These are phyloP conservation scores for Pseudisothecium myosuroides DNA, from an alignment of 225 moss, liverwort and hornwort genomes.

Conservation along the genomic window DNA sequence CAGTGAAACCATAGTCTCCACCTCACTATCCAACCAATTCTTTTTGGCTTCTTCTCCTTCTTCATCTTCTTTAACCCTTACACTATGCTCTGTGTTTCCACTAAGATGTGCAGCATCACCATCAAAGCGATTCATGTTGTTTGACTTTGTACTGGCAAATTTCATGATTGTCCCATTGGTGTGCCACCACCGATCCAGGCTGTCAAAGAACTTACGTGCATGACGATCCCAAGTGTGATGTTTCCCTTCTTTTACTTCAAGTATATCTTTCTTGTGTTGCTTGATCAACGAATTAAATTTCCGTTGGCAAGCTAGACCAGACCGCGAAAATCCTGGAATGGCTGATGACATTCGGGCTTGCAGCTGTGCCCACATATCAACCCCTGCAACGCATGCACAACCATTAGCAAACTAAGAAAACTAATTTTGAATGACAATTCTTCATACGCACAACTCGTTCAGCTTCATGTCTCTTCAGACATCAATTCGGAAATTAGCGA, in stretches of 20 bases:
- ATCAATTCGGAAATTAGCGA: neutral
- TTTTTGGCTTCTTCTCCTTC: conserved; percentile 41
- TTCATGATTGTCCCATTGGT: conserved; percentile 38
- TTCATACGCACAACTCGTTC: neutral
- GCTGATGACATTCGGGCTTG: conserved; percentile 24
- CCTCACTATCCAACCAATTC: conserved; percentile 40
- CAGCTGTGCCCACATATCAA: conserved; percentile 42
- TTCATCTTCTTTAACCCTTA: conserved; percentile 20
- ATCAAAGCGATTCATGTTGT: neutral
- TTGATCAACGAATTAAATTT: conserved; percentile 44
- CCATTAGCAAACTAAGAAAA: neutral
- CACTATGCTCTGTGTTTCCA: neutral
- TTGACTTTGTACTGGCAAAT: conserved; percentile 5
- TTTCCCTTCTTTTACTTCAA: conserved; percentile 30
- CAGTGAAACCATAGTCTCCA: conserved; percentile 19
- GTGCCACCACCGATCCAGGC: conserved; percentile 41
- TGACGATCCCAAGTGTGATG: conserved; percentile 40
- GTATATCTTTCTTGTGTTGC: conserved; percentile 39
- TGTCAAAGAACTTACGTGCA: conserved; percentile 34
- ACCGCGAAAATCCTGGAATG: conserved; percentile 27
- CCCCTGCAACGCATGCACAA: conserved; percentile 6
- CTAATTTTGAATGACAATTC: neutral
- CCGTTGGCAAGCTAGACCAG: conserved; percentile 39
- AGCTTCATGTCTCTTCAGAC: neutral
- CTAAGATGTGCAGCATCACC: neutral